These are phyloP conservation scores for Hymenoscyphus occultus DNA, from an alignment of 2,329 filamentous ascomycete genomes.

Conservation along the genomic window DNA sequence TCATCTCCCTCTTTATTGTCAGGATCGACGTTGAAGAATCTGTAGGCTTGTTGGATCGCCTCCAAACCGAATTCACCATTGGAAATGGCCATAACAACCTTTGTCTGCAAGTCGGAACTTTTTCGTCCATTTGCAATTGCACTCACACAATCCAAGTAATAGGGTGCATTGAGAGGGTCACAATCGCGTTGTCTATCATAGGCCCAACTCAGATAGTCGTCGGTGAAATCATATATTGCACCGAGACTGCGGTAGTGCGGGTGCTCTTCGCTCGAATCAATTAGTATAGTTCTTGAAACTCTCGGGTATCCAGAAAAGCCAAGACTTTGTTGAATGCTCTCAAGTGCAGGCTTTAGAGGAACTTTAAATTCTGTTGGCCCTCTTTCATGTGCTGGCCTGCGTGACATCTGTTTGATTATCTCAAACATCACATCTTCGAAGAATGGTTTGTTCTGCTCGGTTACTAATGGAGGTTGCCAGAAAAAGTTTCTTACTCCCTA, in stretches of 20 bases:
- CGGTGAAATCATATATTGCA: constrained; percentile 58
- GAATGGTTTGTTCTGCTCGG: constrained; percentile 34
- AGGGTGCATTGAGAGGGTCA: constrained; percentile 52
- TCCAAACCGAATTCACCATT: constrained; percentile 54
- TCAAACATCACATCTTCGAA: constrained; percentile 61
- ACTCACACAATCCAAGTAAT: constrained; percentile 65
- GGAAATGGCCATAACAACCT: constrained; percentile 56
- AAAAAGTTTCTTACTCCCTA: constrained; percentile 33
- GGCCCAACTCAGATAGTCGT: constrained; percentile 58
- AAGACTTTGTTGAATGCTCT: constrained; percentile 31
- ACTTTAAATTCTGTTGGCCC: not conserved
- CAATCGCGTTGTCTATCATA: constrained; percentile 57
- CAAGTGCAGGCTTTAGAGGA: constrained; percentile 18
- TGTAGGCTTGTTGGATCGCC: constrained; percentile 57
- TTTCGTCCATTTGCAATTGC: constrained; percentile 49
- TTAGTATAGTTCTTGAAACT: constrained; percentile 30
- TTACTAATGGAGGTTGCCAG: constrained; percentile 34
- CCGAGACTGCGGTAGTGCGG: constrained; percentile 60
- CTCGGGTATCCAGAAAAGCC: constrained; percentile 33
- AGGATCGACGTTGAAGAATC: constrained; percentile 53
- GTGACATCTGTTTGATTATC: constrained; percentile 37
- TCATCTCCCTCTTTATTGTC: constrained; percentile 51
- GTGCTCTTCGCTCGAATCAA: constrained; percentile 39
- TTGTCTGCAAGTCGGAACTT: constrained; percentile 55
- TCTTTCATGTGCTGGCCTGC: constrained; percentile 20